Evolutionary conservation across 257 asterid species (phyloP), one percentile per base, ranked within the genome.

Genomic region (Salvia splendens): DNA sequence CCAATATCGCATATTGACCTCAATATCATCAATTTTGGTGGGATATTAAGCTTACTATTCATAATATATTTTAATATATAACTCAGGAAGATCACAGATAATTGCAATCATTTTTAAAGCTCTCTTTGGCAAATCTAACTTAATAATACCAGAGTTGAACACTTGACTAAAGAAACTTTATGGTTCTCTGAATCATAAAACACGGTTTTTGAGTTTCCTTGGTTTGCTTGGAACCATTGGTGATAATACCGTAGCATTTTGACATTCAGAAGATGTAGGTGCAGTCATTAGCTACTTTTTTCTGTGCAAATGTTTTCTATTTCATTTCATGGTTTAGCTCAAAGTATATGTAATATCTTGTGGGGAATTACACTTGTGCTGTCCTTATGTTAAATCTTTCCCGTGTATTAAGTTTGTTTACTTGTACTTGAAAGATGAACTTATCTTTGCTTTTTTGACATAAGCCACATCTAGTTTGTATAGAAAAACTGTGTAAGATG

Each of bases 1-100:
- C 54, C 53, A 9, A 40, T 38, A 41, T 42, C 12, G 42, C n/a
- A 11, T 12, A 33, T 54, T 28, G 70, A 63, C 58, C 52, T 38
- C 42, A 60, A 6, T 54, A 53, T n/a, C 38, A 7, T 33, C 20
- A 30, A 53, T 36, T 51, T 63, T 33, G 5, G 45, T 60, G 35
- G 52, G 15, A 42, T 61, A 51, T 42, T 51, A 42, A 61, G 64
- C 28, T 51, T 62, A 42, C 20, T 45, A 5, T 24, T 6, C 17
- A 41, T 51, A 52, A 24, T 35, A 56, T 36, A 51, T 51, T 56
- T 35, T 35, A 4, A 35, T 24, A 38, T 38, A 5, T 5, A 38
- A 38, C 8, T 38, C 42, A 38, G 42, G 42, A 38, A 38, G 42
- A 38, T 6, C 6, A 33, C 38, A 33, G 38, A 33, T 4, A 33